Percentiles rank a stretch among this genome's conserved stretches.
These are phyloP conservation scores for Chaetomium strumarium DNA, from an alignment of 2,329 filamentous ascomycete species.

Conservation along the genomic window DNA sequence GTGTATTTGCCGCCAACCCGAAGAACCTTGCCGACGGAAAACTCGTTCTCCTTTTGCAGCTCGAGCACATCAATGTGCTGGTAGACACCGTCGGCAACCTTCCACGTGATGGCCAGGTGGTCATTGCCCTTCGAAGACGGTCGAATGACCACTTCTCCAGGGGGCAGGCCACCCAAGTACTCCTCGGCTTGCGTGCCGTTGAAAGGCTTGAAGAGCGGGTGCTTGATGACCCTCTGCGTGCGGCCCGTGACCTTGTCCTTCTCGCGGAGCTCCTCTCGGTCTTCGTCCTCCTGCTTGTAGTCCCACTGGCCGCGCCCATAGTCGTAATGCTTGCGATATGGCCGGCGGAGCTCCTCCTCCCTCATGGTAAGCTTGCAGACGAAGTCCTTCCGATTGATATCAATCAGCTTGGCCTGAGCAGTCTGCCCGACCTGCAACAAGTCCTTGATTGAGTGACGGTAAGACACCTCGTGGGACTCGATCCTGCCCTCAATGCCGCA, in stretches of 20 bases:
- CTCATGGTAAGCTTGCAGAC: conserved; percentile 77
- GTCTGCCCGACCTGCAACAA: conserved; percentile 77
- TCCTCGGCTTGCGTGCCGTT: conserved; percentile 90
- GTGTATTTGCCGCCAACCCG: conserved; percentile 83
- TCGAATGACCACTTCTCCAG: conserved; percentile 89
- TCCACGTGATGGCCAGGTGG: conserved; percentile 95
- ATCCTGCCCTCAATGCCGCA: conserved; percentile 89
- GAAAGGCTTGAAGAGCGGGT: conserved; percentile 91
- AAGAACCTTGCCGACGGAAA: conserved; percentile 80
- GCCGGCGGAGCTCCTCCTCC: conserved; percentile 71
- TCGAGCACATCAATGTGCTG: conserved; percentile 97
- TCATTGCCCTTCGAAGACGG: conserved; percentile 94
- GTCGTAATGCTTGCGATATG: conserved; percentile 64
- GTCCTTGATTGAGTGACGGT: conserved; percentile 63
- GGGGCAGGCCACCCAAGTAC: conserved; percentile 77
- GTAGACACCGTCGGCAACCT: conserved; percentile 92
- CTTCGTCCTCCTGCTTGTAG: conserved; percentile 68
- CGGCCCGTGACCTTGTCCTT: conserved; percentile 82
- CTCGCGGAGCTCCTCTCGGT: conserved; percentile 76
- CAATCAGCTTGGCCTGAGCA: conserved; percentile 78
- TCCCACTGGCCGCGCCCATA: conserved; percentile 83
- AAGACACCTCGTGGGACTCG: conserved; percentile 74
- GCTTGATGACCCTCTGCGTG: conserved; percentile 92
- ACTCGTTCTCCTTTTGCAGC: conserved; percentile 94
- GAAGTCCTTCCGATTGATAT: conserved; percentile 82